Percentiles rank a stretch among this genome's conserved stretches.
These are phyloP conservation scores for Nakazawaea pomicola DNA, from an alignment of 805 yeast genomes.

Conservation along the genomic window DNA sequence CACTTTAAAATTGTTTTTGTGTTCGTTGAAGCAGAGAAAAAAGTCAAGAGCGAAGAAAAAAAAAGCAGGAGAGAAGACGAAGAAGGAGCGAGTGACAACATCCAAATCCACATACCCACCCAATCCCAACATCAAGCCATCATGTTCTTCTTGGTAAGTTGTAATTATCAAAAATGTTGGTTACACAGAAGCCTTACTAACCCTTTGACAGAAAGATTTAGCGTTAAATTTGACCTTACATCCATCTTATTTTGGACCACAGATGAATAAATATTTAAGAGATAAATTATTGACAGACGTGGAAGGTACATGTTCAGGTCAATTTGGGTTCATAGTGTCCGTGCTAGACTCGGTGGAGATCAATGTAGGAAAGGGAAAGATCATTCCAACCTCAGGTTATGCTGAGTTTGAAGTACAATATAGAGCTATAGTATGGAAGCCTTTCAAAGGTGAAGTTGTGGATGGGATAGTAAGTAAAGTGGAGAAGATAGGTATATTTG, in stretches of 20 bases:
- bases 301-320: constrained; percentile 98
- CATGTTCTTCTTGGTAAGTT: constrained; percentile 17
- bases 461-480: constrained; percentile 95
- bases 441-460: constrained; percentile 97
- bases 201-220: constrained; percentile 59
- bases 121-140: background rate
- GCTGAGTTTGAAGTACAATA: constrained; percentile 97
- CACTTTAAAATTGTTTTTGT: too few relatives aligned
- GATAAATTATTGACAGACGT: constrained; percentile 91
- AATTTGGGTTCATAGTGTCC: constrained; percentile 95
- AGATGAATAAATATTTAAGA: constrained; percentile 90
- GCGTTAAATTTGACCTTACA: constrained; percentile 89
- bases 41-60: constrained; percentile 5
- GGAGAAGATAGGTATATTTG: constrained; percentile 92
- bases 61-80: background rate
- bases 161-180: too few relatives aligned
- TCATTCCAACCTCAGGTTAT: constrained; percentile 86
- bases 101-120: background rate
- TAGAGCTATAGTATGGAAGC: constrained; percentile 96
- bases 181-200: too few relatives aligned
- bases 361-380: constrained; percentile 91
- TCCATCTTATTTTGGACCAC: constrained; percentile 97
- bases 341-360: constrained; percentile 92
- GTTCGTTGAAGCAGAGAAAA: too few relatives aligned
- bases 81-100: too few relatives aligned